phyloP scores from a whole-genome alignment of 1,284 basidiomycete genomes.

The Pseudomicrostroma phylloplanum region DNA sequence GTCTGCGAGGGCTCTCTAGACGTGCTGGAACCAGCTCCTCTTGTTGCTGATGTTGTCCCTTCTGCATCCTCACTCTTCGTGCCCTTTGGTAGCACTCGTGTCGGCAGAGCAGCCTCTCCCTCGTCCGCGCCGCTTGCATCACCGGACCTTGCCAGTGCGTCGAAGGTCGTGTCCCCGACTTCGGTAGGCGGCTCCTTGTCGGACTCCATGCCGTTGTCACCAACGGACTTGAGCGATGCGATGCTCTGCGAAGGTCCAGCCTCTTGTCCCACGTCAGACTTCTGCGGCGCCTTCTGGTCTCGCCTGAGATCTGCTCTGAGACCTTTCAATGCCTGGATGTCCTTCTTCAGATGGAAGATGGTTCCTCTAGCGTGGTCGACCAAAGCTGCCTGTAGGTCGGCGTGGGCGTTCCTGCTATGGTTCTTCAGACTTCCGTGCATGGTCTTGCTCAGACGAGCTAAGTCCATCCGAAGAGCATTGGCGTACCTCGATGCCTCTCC shows the following conservation, averaged over 20 bases:
- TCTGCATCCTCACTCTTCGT: no score
- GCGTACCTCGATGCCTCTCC: constrained; percentile 18
- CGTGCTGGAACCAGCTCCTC: no score
- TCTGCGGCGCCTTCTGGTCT: not conserved
- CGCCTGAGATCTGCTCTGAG: not conserved
- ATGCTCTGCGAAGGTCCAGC: not conserved
- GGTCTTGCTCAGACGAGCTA: constrained; percentile 24
- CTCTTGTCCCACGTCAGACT: not conserved
- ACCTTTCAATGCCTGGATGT: constrained; percentile 23
- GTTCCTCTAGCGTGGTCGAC: constrained; percentile 34
- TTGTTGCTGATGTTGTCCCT: no score
- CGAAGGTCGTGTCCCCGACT: no score
- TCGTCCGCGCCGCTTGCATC: no score
- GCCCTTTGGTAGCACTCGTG: no score
- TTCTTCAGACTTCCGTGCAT: constrained; percentile 32
- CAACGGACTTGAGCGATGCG: not conserved
- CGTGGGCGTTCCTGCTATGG: constrained; percentile 38
- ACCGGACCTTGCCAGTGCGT: no score
- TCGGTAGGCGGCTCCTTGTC: not conserved
- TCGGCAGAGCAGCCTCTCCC: no score
- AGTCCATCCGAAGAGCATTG: constrained; percentile 24
- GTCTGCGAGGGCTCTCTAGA: no score
- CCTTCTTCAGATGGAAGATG: constrained; percentile 22
- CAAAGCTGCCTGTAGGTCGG: constrained; percentile 35
- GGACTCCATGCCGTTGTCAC: not conserved